Percentiles rank a stretch among this genome's conserved stretches.
phyloP scores from a whole-genome alignment of 192 early-diverging fungal genomes.

The Rhizoclosmatium sp. region DNA sequence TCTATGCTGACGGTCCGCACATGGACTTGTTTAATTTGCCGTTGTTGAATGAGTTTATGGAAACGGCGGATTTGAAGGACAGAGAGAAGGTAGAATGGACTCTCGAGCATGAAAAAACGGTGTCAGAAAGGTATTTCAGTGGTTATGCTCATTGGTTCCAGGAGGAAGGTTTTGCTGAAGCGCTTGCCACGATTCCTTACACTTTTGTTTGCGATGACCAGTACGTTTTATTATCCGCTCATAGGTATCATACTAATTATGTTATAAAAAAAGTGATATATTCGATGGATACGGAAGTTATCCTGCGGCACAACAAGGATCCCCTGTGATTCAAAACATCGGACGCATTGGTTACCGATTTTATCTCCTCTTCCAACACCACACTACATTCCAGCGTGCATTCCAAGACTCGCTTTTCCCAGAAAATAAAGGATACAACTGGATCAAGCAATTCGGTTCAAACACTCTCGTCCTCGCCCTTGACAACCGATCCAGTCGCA shows the following conservation, averaged over 20 bases:
- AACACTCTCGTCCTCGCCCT: not conserved
- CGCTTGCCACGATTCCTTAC: constrained; percentile 78
- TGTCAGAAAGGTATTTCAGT: constrained; percentile 74
- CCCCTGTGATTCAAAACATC: constrained; percentile 76
- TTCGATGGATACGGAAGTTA: constrained; percentile 86
- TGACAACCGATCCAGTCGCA: constrained; percentile 29
- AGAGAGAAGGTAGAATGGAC: constrained; percentile 63
- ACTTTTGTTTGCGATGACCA: constrained; percentile 87
- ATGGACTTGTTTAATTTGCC: constrained; percentile 31
- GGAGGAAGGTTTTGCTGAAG: constrained; percentile 58
- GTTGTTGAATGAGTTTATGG: constrained; percentile 37
- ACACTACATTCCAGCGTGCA: constrained; percentile 69
- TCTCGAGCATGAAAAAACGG: constrained; percentile 59
- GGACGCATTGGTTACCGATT: constrained; percentile 75
- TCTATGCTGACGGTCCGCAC: constrained; percentile 46
- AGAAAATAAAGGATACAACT: constrained; percentile 12
- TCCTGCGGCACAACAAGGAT: constrained; percentile 74
- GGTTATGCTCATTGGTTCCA: constrained; percentile 70
- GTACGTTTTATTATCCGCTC: constrained; percentile 80
- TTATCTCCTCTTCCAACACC: constrained; percentile 87
- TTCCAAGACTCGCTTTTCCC: not conserved
- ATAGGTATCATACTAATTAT: constrained; percentile 55
- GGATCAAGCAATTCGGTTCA: constrained; percentile 30
- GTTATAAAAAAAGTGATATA: not conserved
- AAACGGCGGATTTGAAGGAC: constrained; percentile 50